Evolutionary conservation across 208 protist genomes (phyloP).

Genomic region (Trypanosomatidae sp.): DNA sequence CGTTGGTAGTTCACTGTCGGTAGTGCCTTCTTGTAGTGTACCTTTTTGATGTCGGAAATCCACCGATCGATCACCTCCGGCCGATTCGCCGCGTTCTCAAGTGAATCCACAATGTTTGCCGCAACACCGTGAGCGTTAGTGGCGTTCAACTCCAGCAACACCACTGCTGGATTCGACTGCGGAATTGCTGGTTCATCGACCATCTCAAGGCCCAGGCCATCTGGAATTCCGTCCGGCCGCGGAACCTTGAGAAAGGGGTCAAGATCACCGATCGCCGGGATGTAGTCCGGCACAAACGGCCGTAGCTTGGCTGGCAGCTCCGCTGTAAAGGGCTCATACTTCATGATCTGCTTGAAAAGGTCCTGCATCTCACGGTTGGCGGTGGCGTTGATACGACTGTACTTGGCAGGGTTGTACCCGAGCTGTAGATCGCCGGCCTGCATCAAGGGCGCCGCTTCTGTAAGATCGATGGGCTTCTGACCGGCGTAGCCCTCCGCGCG

Average conservation of each 20-base stretch:
- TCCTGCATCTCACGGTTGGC: constrained; percentile 94
- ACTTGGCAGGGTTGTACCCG: constrained; percentile 88
- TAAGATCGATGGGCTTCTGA: constrained; percentile 63
- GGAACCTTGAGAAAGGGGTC: constrained; percentile 98
- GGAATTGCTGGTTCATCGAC: constrained; percentile 96
- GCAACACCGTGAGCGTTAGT: constrained; percentile 68
- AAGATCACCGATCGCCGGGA: constrained; percentile 96
- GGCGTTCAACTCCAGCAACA: constrained; percentile 87
- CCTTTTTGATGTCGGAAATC: constrained; percentile 96
- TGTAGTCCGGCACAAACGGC: constrained; percentile 98
- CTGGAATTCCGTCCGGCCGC: constrained; percentile 91
- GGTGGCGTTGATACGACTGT: constrained; percentile 76
- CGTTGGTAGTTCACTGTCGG: constrained; percentile 96
- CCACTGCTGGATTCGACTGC: constrained; percentile 96
- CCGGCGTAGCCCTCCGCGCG: constrained; percentile 54
- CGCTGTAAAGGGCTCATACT: constrained; percentile 93
- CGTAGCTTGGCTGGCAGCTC: constrained; percentile 95
- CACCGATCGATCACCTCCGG: constrained; percentile 94
- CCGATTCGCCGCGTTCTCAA: constrained; percentile 96
- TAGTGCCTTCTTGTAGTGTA: constrained; percentile 96
- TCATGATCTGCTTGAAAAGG: constrained; percentile 96
- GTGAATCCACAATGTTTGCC: constrained; percentile 89
- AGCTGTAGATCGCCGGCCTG: constrained; percentile 10
- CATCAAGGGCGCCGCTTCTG: constrained; percentile 18
- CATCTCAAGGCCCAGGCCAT: constrained; percentile 93